phyloP scores from a whole-genome alignment of 148 eudicot genomes.

The Beta vulgaris region DNA sequence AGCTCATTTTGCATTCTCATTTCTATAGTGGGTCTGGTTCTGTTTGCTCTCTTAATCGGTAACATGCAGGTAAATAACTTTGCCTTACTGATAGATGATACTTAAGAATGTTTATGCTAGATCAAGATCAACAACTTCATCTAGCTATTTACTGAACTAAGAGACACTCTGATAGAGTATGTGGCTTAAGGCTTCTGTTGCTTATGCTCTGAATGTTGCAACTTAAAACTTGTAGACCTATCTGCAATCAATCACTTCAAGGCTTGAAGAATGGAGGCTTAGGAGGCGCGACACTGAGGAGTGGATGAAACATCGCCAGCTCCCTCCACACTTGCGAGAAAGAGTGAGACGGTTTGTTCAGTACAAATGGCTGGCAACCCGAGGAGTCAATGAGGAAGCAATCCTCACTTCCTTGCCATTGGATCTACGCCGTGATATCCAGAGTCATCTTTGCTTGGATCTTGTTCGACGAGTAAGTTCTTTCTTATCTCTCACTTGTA shows the following conservation, averaged over 20 bases:
- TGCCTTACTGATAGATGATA: not conserved
- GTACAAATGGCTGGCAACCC: slow-evolving; percentile 86
- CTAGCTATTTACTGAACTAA: not conserved
- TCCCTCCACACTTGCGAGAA: slow-evolving; percentile 55
- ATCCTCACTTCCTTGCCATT: slow-evolving; percentile 61
- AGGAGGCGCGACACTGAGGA: slow-evolving; percentile 82
- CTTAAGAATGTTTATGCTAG: not conserved
- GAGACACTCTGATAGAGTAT: not conserved
- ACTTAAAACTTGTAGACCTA: slow-evolving; percentile 50
- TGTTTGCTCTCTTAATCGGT: slow-evolving; percentile 68
- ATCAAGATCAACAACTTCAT: not conserved
- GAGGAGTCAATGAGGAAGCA: slow-evolving; percentile 81
- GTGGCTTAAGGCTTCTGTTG: not conserved
- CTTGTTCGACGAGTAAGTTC: slow-evolving; percentile 77
- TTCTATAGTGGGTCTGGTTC: slow-evolving; percentile 57
- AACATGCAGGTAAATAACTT: slow-evolving; percentile 59
- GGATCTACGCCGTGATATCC: slow-evolving; percentile 81
- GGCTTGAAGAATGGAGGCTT: slow-evolving; percentile 94
- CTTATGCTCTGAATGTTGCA: slow-evolving; percentile 5
- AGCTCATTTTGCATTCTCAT: slow-evolving; percentile 57
- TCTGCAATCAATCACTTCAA: slow-evolving; percentile 76
- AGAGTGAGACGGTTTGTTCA: slow-evolving; percentile 69
- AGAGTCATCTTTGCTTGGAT: slow-evolving; percentile 76
- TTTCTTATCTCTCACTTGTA: not conserved
- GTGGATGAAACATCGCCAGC: slow-evolving; percentile 93